Evolutionary conservation across 2,329 filamentous ascomycete genomes (phyloP), one percentile per base, ranked within the genome.

Genomic region (Aspergillaceae sp.): DNA sequence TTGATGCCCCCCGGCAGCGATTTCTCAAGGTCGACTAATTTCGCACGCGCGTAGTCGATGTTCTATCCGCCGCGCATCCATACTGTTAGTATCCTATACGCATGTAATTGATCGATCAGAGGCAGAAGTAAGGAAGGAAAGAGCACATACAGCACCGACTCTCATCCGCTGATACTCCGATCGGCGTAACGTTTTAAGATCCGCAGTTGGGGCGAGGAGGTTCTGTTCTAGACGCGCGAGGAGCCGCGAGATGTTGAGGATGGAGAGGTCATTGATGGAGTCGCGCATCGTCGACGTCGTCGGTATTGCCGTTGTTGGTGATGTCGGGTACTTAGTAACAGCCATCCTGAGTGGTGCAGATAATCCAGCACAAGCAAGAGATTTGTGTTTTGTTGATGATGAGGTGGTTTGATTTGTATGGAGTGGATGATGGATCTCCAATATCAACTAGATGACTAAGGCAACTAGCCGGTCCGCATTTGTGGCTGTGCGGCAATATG

Each of bases 151-250:
- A 54, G 66, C 65, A 32, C 58, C 57, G 30, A 70, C 62, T 56
- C 70, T 64, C 50, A 64, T 62, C 46, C 69, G 65, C 50, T 72
- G 68, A 45, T 67, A 67, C 41, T 69, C 64, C 29, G 69, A 66
- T 48, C 58, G 62, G 32, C 59, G 64, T 35, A 70, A 52, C 8
- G 61, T 55, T 48, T 61, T 64, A 19, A 69, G 54, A 37, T 70
- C 66, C 34, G 66, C 54, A 8, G 54, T 58, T 6, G 60, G 56
- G 4, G 68, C 67, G 43, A 72, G 64, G 34, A 73, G 57, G 43
- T 73, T 69, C 47, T 68, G 57, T 48, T 69, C 68, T 27, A 72
- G 62, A 29, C 70, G 66, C 10, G 63, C 58, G 36, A 73, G 59
- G 49, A 4, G 54, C 28, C 11, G 35, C 5, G 54, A 48, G 28